Base-by-base conservation (phyloP, 148 eudicot species). In the Persicaria maculosa region DNA sequence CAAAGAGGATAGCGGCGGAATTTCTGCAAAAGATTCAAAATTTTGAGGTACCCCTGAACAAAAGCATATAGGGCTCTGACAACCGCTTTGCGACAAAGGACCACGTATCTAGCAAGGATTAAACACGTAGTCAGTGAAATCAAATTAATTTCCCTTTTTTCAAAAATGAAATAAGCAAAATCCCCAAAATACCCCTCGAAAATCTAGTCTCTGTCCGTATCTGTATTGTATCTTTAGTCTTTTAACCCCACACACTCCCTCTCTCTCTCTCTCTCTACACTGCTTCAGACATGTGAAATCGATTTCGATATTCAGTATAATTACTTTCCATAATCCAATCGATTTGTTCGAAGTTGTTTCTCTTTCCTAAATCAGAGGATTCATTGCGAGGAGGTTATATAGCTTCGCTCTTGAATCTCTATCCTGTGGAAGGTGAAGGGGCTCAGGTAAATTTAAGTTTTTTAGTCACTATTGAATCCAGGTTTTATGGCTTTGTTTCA, bases 1-100 rank as follows among this genome's bases (percentile, higher is more conserved):
- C 50, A 75, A 55, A 68, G 54, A 48, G 82, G 82, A 79, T 75
- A 79, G 82, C 82, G 82, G 82, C 14, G 82, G 55, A 45, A 80
- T 80, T 80, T 59, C 7, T 25, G 47, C 14, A 20, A 76, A 72
- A 71, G 59, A 80, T 80, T 80, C 73, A 54, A 80, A 80, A 14
- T 54, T 2, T 10, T 4, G 16, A 9, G 50, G 61, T 75, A 61
- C 44, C 50, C 74, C 19, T 47, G 9, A 4, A 68, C 2, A 17
- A 52, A 20, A 20, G 12, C 9, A 6, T 44, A 31, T 15, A 44
- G n/a, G 17, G 0, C 15, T 74, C 67, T 48, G 71, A 74, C 36
- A 44, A 12, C 22, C 5, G 14, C 6, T 15, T 31, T 47, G 25
- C 7, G 73, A 50, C 59, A 45, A 68, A 40, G 46, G 74, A 9